Evolutionary conservation across 2,329 filamentous ascomycete genomes (phyloP).

Genomic region (Cyphellophora europaea): DNA sequence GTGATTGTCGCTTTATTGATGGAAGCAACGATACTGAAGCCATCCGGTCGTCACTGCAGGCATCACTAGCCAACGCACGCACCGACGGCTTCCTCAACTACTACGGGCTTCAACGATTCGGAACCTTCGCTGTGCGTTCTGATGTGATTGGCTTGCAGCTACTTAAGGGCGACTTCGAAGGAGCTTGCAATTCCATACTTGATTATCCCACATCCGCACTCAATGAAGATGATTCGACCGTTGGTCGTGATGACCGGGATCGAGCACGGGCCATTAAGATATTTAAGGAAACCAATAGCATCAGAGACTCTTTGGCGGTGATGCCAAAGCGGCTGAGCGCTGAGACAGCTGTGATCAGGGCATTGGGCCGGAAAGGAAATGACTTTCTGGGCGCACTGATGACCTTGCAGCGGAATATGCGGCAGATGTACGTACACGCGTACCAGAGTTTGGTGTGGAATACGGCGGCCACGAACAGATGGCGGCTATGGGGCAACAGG

Average conservation of each 20-base stretch:
- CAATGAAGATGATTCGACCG: slow-evolving; percentile 31
- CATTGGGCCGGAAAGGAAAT: slow-evolving; percentile 49
- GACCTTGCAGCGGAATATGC: slow-evolving; percentile 69
- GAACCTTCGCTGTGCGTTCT: slow-evolving; percentile 76
- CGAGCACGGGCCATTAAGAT: slow-evolving; percentile 70
- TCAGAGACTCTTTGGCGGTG: slow-evolving; percentile 51
- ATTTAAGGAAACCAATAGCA: slow-evolving; percentile 56
- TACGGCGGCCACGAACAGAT: slow-evolving; percentile 68
- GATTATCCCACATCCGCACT: slow-evolving; percentile 59
- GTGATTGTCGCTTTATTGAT: slow-evolving; percentile 56
- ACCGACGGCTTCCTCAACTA: slow-evolving; percentile 89
- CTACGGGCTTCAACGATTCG: slow-evolving; percentile 94
- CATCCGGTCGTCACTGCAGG: slow-evolving; percentile 41
- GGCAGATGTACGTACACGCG: slow-evolving; percentile 92
- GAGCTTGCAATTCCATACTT: slow-evolving; percentile 69
- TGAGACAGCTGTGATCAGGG: slow-evolving; percentile 68
- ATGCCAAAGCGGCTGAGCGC: slow-evolving; percentile 76
- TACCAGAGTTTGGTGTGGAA: slow-evolving; percentile 98
- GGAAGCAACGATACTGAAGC: slow-evolving; percentile 28
- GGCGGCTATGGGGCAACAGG: slow-evolving; percentile 60
- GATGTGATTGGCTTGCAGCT: slow-evolving; percentile 79
- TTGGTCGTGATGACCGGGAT: slow-evolving; percentile 56
- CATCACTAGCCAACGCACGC: slow-evolving; percentile 57
- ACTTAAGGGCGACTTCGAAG: slow-evolving; percentile 69
- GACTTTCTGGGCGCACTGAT: slow-evolving; percentile 78